Conservation (phyloP, 2,329 filamentous ascomycete genomes). For the Aspergillus tubingensis region DNA sequence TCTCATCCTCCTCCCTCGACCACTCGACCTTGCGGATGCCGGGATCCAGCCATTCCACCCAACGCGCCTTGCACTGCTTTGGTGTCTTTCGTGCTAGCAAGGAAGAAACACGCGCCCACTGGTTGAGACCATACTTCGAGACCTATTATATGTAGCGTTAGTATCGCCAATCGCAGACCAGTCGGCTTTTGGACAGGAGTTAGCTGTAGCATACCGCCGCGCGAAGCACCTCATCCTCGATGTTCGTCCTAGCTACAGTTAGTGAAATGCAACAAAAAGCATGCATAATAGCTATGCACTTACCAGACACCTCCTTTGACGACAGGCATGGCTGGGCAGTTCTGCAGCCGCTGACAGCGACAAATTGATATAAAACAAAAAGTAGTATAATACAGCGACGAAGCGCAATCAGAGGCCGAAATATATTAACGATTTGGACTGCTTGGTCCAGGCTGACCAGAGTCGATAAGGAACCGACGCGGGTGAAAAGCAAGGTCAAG, state of each 20-base stretch:
- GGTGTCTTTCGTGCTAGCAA: constrained; percentile 95
- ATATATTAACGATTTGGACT: constrained; percentile 13
- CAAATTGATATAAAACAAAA: constrained; percentile 5
- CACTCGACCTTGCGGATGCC: constrained; percentile 98
- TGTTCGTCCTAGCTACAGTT: constrained; percentile 56
- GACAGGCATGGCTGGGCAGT: constrained; percentile 56
- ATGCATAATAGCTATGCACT: constrained; percentile 18
- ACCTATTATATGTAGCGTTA: constrained; percentile 44
- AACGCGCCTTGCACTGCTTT: constrained; percentile 98
- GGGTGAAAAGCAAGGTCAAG: constrained; percentile 21
- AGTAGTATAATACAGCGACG: background rate
- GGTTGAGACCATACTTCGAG: constrained; percentile 92
- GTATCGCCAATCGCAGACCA: constrained; percentile 1
- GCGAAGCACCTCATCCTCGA: constrained; percentile 94
- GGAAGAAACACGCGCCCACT: constrained; percentile 98
- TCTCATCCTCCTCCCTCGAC: constrained; percentile 98
- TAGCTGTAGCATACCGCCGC: constrained; percentile 60
- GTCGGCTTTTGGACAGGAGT: background rate
- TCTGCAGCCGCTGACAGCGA: background rate
- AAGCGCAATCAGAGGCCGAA: background rate
- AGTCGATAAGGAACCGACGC: constrained; percentile 25
- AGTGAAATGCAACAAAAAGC: constrained; percentile 15
- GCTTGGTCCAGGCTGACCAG: constrained; percentile 14
- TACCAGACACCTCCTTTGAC: constrained; percentile 67
- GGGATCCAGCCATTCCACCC: constrained; percentile 97